Percentiles rank a stretch among this genome's conserved stretches.
These are phyloP conservation scores for Flaveria robusta DNA, from an alignment of 129 eudicot species.

Conservation along the genomic window DNA sequence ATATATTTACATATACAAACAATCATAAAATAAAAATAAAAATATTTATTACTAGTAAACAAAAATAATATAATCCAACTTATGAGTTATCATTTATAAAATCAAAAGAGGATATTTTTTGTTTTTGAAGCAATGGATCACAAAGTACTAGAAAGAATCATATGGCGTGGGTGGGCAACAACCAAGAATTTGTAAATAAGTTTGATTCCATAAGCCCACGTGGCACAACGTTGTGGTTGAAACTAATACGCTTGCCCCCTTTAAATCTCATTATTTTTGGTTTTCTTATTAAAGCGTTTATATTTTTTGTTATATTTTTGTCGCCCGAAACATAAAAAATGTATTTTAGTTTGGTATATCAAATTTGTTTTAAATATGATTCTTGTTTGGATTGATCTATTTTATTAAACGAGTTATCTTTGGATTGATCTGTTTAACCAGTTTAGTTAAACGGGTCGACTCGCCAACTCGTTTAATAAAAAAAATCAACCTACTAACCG, in stretches of 20 bases:
- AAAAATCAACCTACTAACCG: too few species aligned
- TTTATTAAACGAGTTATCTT: too few species aligned
- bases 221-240: conserved; percentile 25
- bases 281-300: not conserved
- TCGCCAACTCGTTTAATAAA: too few species aligned
- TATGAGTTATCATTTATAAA: not conserved
- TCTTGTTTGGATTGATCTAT: too few species aligned
- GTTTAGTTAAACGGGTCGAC: too few species aligned
- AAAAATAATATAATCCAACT: not conserved
- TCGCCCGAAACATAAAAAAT: too few species aligned
- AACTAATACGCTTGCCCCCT: conserved; percentile 9
- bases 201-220: conserved; percentile 29
- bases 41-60: not conserved
- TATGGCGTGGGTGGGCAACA: conserved; percentile 33
- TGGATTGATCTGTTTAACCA: too few species aligned
- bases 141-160: not conserved
- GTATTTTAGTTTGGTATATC: too few species aligned
- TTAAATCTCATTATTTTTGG: not conserved
- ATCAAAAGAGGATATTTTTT: not conserved
- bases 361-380: too few species aligned
- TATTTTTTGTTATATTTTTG: too few species aligned
- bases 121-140: conserved; percentile 1
- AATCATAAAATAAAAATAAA: not conserved
- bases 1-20: too few species aligned
- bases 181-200: conserved; percentile 11